Base-by-base conservation (phyloP, 345 rosid species). In the Acer yangbiense region DNA sequence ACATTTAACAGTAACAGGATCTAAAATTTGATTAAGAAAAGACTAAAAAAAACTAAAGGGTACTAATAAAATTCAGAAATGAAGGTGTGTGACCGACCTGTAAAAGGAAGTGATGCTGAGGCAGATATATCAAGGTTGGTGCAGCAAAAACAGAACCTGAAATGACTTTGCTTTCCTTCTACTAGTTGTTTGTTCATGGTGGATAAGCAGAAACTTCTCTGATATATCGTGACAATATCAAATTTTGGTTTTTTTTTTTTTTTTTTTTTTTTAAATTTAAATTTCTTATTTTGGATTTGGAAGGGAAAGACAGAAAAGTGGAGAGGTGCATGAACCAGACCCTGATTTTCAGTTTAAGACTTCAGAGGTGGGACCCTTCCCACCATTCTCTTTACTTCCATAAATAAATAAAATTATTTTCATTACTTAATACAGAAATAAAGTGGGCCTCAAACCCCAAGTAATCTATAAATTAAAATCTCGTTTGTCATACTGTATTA, bases 261-360 rank as follows among this genome's bases (percentile, higher is more conserved):
- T n/a, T n/a, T 46, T 9, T n/a, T 6, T 6, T 23, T 21, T 25
- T 4, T 32, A 3, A 43, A 14, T 7, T 7, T 23, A 61, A 10
- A 44, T 63, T 7, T 27, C 50, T 44, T 2, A 70, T 21, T 44
- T 17, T 27, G 66, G 57, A 58, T 10, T 23, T 41, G 18, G 71
- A n/a, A 65, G 66, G 62, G 35, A 68, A 20, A 48, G 52, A 35
- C 6, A n/a, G 20, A 29, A 65, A 60, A 44, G 41, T 9, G 63
- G 18, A 6, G 27, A 80, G 85, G 70, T 84, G 72, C 89, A 84
- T 82, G 89, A 65, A 86, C 89, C 75, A 0, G 58, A 60, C 79
- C 78, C 20, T 32, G 46, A 57, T 70, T 76, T 66, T 67, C 62
- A 14, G 18, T 54, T 35, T 35, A 0, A 35, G 39, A 35, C 39